Evolutionary conservation across 2,329 filamentous ascomycete genomes (phyloP).

Genomic region (Trichoderma guizhouense): DNA sequence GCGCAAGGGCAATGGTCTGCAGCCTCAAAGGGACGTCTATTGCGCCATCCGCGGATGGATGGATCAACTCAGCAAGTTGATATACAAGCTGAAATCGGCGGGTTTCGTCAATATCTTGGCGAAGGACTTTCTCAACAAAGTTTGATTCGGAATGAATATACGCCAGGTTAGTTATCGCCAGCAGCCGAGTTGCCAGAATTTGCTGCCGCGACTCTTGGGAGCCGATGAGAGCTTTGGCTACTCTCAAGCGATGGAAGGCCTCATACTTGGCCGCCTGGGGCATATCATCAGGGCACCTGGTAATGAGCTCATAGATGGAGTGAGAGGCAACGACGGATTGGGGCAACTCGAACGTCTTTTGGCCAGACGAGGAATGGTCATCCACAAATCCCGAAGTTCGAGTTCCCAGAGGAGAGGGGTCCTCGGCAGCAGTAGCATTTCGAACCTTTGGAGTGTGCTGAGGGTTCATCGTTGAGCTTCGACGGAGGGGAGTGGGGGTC

Average conservation of each 20-base stretch:
- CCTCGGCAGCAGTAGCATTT: constrained; percentile 36
- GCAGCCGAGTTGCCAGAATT: constrained; percentile 73
- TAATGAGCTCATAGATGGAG: constrained; percentile 55
- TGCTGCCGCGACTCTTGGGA: constrained; percentile 66
- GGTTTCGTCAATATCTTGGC: constrained; percentile 85
- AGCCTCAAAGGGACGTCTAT: constrained; percentile 67
- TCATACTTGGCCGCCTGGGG: constrained; percentile 77
- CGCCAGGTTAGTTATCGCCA: constrained; percentile 86
- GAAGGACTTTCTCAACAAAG: constrained; percentile 83
- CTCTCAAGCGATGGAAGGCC: constrained; percentile 75
- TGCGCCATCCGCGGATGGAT: constrained; percentile 70
- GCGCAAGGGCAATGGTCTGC: constrained; percentile 76
- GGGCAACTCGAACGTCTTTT: constrained; percentile 64
- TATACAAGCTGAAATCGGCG: constrained; percentile 85
- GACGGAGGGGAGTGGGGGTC: constrained; percentile 73
- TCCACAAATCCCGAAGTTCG: constrained; percentile 40
- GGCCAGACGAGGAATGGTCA: constrained; percentile 39
- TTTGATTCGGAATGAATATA: constrained; percentile 80
- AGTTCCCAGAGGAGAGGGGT: constrained; percentile 49
- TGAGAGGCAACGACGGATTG: constrained; percentile 50
- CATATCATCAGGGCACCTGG: constrained; percentile 58
- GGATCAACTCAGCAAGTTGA: constrained; percentile 87
- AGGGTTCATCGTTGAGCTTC: constrained; percentile 56
- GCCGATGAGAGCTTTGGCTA: constrained; percentile 73
- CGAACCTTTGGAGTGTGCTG: constrained; percentile 43